Evolutionary conservation across 306 rosid species (phyloP).

Genomic region (Lotus japonicus): DNA sequence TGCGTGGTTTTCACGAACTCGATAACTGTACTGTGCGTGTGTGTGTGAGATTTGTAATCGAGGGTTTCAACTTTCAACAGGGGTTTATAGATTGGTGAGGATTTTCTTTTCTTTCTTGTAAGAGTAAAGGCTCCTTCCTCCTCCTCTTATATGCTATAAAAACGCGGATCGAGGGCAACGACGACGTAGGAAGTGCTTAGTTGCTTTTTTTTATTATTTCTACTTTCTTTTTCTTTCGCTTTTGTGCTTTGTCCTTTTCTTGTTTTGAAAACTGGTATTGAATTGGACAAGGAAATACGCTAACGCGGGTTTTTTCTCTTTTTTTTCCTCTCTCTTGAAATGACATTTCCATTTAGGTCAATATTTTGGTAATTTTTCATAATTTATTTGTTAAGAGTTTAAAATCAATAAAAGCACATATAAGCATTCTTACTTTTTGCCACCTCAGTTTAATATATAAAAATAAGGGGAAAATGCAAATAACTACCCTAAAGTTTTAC

Average conservation of each 20-base stretch:
- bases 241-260: not conserved
- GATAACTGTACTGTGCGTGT: not conserved
- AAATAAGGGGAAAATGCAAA: too few species aligned
- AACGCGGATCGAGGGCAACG: constrained; percentile 23
- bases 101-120: not conserved
- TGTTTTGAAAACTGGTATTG: not conserved
- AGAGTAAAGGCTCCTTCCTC: not conserved
- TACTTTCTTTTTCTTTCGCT: not conserved
- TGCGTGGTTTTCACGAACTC: constrained; percentile 12
- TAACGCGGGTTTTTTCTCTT: not conserved
- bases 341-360: too few species aligned
- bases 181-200: not conserved
- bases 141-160: too few species aligned
- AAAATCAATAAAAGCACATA: too few species aligned
- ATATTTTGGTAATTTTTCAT: too few species aligned
- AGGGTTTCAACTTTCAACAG: not conserved
- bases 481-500: too few species aligned
- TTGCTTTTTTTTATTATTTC: not conserved
- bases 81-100: constrained; percentile 1
- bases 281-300: not conserved
- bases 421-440: too few species aligned
- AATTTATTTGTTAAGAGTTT: too few species aligned
- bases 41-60: not conserved
- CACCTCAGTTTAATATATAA: too few species aligned
- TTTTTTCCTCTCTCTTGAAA: not conserved